phyloP scores from a whole-genome alignment of 2,329 filamentous ascomycete genomes.

The Colletotrichum simmondsii region DNA sequence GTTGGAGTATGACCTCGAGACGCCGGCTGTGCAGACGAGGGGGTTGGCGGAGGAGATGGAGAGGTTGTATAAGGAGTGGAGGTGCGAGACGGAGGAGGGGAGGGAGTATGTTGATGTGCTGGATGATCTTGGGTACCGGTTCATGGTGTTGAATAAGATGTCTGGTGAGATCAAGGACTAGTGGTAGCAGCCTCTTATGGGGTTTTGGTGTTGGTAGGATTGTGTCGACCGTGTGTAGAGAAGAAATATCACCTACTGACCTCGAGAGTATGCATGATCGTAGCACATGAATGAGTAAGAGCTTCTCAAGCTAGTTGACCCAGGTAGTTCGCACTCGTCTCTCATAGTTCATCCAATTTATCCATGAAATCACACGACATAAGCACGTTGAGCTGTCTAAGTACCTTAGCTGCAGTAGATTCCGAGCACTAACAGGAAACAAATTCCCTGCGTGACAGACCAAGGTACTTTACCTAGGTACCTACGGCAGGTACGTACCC shows the following conservation, averaged over 20 bases:
- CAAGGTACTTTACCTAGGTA: too few relatives aligned
- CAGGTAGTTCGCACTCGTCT: background rate
- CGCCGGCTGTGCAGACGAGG: background rate
- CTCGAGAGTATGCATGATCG: background rate
- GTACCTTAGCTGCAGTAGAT: conserved; percentile 3
- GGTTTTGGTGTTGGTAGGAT: too few relatives aligned
- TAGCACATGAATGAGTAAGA: background rate
- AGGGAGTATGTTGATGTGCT: conserved; percentile 45
- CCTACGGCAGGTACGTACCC: background rate
- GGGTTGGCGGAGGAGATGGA: conserved; percentile 37
- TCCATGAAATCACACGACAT: background rate
- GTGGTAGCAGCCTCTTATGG: background rate
- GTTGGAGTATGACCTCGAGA: conserved; percentile 39
- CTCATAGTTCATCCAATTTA: conserved; percentile 3
- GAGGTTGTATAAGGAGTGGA: conserved; percentile 43
- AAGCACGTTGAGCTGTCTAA: background rate
- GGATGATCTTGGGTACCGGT: conserved; percentile 26
- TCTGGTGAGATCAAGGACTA: background rate
- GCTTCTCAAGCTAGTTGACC: background rate
- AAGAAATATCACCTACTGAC: too few relatives aligned
- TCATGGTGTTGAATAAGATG: conserved; percentile 19
- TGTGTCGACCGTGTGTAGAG: too few relatives aligned
- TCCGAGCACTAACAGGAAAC: background rate
- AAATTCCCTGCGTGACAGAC: too few relatives aligned
- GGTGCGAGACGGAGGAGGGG: conserved; percentile 43